Base-by-base conservation (phyloP, 1,284 basidiomycete species). In the Leccinum fallax region DNA sequence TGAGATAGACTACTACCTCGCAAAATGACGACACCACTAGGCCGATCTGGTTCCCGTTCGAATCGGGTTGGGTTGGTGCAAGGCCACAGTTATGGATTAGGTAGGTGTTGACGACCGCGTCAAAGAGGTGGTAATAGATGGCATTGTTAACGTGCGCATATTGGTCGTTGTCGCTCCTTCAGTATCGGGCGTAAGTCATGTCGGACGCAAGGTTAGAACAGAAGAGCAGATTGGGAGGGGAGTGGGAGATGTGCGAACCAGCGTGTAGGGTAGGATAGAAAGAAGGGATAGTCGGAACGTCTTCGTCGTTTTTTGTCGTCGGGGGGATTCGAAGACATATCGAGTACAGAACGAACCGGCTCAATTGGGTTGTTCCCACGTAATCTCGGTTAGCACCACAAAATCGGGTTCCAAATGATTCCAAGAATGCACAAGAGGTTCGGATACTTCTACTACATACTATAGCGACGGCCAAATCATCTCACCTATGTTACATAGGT, bases 91-190 rank as follows among this genome's bases (percentile, higher is more conserved):
- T 19, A 19, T 19, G 38, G 52, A 89, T 85, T 64, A 91, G 83
- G 71, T 89, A 91, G 6, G 87, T 82, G 71, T 92, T 92, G 72
- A 92, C 78, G 67, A 91, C 78, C 6, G 89, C 89, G 76, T 92
- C 90, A 72, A 92, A 89, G 58, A 90, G 80, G 69, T 89, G 88
- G 71, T 90, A 90, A 74, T 90, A 92, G n/a, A 90, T 76, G 0
- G 87, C 81, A 74, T 92, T 92, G 75, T 92, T 92, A 66, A 92
- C 77, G 65, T 92, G 90, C 7, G 83, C 81, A 70, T 92, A 92
- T 68, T 91, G 89, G 77, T 92, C 90, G 67, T 92, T 92, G 78
- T 92, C 90, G 67, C 83, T 89, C 89, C 90, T 87, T 76, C 30
- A 57, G 13, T 62, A 11, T 57, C 9, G 38, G 32, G 59, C 1